Base-by-base conservation (phyloP, 768 basidiomycete genomes). In the Daedaleopsis nitida region DNA sequence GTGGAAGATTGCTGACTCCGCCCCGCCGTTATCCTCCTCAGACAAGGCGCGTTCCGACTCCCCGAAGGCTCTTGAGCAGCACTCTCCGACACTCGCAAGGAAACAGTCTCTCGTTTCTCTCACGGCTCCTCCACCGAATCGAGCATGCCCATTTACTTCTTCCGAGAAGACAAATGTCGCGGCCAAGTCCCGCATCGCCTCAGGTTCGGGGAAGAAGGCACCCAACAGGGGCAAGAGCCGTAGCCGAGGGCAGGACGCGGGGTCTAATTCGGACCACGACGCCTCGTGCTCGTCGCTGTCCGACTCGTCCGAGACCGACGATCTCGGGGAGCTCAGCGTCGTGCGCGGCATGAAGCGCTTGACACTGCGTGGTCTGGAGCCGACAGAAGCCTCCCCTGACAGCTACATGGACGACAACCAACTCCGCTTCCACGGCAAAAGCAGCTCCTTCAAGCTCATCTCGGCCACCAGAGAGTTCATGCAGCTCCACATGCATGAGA, bases 381-480 rank as follows among this genome's bases (percentile, higher is more conserved):
- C 76, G 59, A 74, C 77, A 13, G 72, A 76, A 23, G 75, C 77
- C 56, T 66, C 68, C 6, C 62, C 64, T 9, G 58, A 64, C 16
- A 61, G 64, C 34, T 64, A 65, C 65, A 24, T 57, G 65, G n/a
- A 62, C 13, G 77, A 80, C 59, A 79, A 78, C 59, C 74, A 78
- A 59, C 76, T 80, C 52, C 70, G 86, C 27, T 89, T 86, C 65
- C 85, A 87, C 67, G 87, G 86, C 16, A 81, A 84, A 65, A 87
- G 84, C 68, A 86, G 84, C 65, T 77, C 77, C 14, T 78, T 82
- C 38, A 78, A 80, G 32, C 79, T 88, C 13, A 80, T 88, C 21
- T 82, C 81, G 48, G 75, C 79, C 0, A 81, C 84, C 0, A 74
- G 83, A 39, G 80, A 80, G 66, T 77, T 85, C 59, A 84, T 81